Percentiles rank a stretch among this genome's conserved stretches.
phyloP scores from a whole-genome alignment of 31 red algal genomes.

The Odonthalia washingtoniensis region DNA sequence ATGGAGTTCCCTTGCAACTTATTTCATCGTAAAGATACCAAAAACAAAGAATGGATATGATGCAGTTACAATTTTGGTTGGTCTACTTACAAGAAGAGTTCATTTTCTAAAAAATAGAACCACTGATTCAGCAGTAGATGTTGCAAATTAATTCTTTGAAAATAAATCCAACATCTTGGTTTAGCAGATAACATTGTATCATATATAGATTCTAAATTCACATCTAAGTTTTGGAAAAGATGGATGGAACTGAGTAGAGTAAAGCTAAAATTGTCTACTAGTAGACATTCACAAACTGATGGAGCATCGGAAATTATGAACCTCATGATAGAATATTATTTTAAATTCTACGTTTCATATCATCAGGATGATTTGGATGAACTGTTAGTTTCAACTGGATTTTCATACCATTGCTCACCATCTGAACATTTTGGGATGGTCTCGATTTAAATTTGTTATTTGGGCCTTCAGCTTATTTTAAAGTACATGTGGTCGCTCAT shows the following conservation, averaged over 20 bases:
- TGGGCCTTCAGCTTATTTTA: too few relatives aligned
- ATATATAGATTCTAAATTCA: neutral
- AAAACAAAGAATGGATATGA: slow-evolving; percentile 4
- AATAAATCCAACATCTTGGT: slow-evolving; percentile 3
- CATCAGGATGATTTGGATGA: too few relatives aligned
- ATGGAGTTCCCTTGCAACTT: too few relatives aligned
- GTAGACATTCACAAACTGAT: neutral
- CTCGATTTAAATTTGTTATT: too few relatives aligned
- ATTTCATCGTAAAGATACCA: too few relatives aligned
- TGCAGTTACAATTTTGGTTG: slow-evolving; percentile 15
- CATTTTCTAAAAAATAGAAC: neutral
- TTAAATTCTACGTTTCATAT: too few relatives aligned
- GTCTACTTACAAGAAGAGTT: slow-evolving; percentile 5
- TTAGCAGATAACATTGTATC: neutral
- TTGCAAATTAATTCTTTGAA: slow-evolving; percentile 9
- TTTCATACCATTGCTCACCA: too few relatives aligned
- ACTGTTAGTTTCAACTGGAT: too few relatives aligned
- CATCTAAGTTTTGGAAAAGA: neutral
- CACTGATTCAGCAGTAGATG: slow-evolving; percentile 6
- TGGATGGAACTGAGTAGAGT: neutral
- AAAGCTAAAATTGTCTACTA: neutral
- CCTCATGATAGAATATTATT: neutral
- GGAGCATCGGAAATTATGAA: slow-evolving; percentile 4
- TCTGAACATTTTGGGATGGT: too few relatives aligned
- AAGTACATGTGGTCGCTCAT: too few relatives aligned